phyloP scores from a whole-genome alignment of 164 flowering plant species.

The Protea cynaroides region DNA sequence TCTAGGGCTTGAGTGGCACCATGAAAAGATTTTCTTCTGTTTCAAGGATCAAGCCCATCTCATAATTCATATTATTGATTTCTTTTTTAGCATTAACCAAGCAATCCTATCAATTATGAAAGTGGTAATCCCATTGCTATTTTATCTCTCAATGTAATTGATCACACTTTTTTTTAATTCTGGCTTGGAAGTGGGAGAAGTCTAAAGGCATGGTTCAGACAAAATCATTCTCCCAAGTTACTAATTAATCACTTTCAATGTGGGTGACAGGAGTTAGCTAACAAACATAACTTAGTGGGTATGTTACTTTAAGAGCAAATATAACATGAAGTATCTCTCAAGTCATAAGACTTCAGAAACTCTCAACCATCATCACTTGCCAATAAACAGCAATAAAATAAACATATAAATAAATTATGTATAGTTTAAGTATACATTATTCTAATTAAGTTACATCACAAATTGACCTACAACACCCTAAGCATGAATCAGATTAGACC shows the following conservation, averaged over 20 bases:
- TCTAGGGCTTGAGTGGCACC: no score
- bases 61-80: no score
- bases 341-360: constrained; percentile 20
- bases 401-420: no score
- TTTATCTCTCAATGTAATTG: no score
- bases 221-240: constrained; percentile 6
- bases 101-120: no score
- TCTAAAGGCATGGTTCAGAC: constrained; percentile 15
- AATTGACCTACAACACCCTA: background rate
- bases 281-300: constrained; percentile 19
- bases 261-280: constrained; percentile 13
- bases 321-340: constrained; percentile 15
- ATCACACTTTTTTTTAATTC: background rate
- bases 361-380: constrained; percentile 6
- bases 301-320: constrained; percentile 22
- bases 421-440: background rate
- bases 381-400: constrained; percentile 9
- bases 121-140: no score
- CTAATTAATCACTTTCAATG: constrained; percentile 15
- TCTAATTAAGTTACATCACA: background rate
- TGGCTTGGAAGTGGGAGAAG: constrained; percentile 24
- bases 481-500: background rate
- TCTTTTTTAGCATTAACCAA: no score
- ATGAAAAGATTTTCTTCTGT: no score
- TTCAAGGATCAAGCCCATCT: no score